Conservation (phyloP, 345 rosid species). For the Camelina hispida region DNA sequence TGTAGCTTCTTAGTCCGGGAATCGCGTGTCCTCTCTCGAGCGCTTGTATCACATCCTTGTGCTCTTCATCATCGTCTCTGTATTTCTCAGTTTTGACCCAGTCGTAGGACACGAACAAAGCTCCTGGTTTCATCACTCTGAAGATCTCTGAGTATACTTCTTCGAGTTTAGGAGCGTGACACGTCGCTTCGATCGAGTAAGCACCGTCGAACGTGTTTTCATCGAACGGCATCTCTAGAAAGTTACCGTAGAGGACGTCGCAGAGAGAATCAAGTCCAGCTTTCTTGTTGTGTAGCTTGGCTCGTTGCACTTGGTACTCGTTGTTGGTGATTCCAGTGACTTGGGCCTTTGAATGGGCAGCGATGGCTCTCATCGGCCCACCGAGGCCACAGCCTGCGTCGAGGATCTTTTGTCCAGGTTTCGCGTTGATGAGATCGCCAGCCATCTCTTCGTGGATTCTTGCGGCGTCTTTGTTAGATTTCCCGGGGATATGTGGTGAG, state of each 20-base stretch:
- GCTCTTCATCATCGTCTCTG: conserved; percentile 52
- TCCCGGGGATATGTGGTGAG: conserved; percentile 79
- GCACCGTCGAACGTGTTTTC: conserved; percentile 91
- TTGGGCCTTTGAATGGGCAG: conserved; percentile 78
- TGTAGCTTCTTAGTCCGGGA: conserved; percentile 73
- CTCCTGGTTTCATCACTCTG: conserved; percentile 86
- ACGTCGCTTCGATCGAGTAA: conserved; percentile 96
- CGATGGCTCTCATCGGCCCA: conserved; percentile 98
- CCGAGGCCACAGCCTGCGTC: conserved; percentile 98
- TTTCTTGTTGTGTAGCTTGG: conserved; percentile 83
- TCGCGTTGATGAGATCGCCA: conserved; percentile 70
- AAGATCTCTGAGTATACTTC: conserved; percentile 83
- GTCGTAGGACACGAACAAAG: conserved; percentile 77
- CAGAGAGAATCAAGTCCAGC: conserved; percentile 79
- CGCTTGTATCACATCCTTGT: conserved; percentile 81
- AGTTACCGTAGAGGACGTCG: conserved; percentile 88
- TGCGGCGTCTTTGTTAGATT: conserved; percentile 84
- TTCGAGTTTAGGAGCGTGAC: conserved; percentile 93
- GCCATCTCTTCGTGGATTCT: conserved; percentile 89
- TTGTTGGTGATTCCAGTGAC: conserved; percentile 95
- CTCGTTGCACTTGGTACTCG: conserved; percentile 93
- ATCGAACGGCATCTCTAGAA: conserved; percentile 81
- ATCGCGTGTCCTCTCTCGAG: conserved; percentile 91
- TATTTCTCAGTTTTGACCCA: conserved; percentile 92
- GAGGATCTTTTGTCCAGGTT: conserved; percentile 61